Percentiles rank a stretch among this genome's conserved stretches.
Conservation (phyloP, 495 filamentous ascomycete species). For the Cudoniella acicularis region DNA sequence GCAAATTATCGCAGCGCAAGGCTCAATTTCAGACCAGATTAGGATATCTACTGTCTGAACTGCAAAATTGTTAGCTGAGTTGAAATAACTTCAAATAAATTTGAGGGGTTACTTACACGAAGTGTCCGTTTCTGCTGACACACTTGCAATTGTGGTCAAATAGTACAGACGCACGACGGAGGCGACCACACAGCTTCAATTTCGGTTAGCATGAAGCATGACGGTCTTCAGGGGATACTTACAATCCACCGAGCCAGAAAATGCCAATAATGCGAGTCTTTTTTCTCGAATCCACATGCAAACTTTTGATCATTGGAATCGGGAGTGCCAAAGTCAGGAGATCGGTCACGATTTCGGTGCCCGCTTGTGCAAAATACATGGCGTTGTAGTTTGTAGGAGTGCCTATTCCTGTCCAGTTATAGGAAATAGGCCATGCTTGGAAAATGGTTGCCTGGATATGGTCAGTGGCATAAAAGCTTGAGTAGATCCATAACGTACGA, state of each 20-base stretch:
- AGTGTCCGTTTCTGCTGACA: background rate
- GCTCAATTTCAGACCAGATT: background rate
- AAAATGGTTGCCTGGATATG: background rate
- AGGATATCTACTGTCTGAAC: background rate
- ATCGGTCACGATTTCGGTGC: background rate
- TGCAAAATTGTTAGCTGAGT: background rate
- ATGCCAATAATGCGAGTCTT: background rate
- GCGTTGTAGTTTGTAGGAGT: background rate
- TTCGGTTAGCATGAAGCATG: background rate
- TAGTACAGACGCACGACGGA: background rate
- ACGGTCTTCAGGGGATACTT: background rate
- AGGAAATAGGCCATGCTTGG: background rate
- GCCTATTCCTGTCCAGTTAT: background rate
- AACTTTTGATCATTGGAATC: background rate
- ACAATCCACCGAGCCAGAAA: background rate
- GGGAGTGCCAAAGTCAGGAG: background rate
- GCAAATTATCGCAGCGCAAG: background rate
- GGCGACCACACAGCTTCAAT: background rate
- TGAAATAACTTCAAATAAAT: background rate
- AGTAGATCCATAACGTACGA: background rate
- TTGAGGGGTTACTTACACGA: background rate
- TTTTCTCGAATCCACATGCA: background rate
- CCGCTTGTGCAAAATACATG: background rate
- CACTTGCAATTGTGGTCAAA: background rate
- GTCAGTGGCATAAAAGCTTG: background rate